Evolutionary conservation across 345 rosid genomes (phyloP).

Genomic region (Syzygium oleosum): DNA sequence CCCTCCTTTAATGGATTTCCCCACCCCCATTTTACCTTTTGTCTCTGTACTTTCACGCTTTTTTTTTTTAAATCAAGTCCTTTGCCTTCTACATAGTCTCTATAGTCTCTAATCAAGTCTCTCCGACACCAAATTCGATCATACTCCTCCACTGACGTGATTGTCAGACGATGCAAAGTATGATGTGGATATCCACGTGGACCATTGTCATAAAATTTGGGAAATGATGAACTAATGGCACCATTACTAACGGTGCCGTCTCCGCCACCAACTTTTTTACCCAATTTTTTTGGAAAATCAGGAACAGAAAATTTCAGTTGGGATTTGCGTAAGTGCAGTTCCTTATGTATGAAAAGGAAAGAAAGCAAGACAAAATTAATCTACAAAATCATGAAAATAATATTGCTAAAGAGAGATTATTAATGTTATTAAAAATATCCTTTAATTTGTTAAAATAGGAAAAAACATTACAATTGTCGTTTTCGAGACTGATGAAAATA

Average conservation of each 20-base stretch:
- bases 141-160: background rate
- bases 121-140: background rate
- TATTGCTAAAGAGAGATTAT: background rate
- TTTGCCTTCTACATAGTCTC: background rate
- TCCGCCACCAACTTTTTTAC: background rate
- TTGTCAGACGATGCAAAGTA: background rate
- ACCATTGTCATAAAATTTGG: background rate
- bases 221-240: background rate
- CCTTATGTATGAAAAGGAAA: background rate
- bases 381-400: background rate
- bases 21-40: background rate
- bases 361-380: background rate
- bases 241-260: background rate
- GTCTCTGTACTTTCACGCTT: background rate
- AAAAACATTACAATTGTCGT: background rate
- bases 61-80: background rate
- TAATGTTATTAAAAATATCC: background rate
- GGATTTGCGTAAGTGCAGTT: background rate
- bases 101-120: background rate
- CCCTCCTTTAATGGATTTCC: background rate
- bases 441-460: background rate
- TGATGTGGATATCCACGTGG: background rate
- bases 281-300: background rate
- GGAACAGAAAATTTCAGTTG: background rate
- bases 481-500: background rate